These are phyloP conservation scores for Fusarium paranaense DNA, from an alignment of 2,329 filamentous ascomycete genomes.

Conservation along the genomic window DNA sequence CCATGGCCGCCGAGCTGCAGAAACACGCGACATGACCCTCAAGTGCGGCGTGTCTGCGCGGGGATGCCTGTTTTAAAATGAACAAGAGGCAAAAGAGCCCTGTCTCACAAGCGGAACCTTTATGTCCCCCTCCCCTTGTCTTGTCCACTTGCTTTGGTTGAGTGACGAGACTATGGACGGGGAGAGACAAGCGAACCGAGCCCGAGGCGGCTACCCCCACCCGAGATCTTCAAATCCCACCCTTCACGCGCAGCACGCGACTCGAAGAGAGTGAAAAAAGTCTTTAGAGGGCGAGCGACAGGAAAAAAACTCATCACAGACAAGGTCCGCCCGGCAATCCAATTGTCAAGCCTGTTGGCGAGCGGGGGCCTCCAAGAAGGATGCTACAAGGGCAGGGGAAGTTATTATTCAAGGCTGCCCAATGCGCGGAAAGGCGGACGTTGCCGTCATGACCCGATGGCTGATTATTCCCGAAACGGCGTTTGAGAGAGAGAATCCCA, in stretches of 20 bases:
- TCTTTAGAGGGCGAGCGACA: neutral
- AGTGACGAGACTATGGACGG: neutral
- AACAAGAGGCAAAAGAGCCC: neutral
- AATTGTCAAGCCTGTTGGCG: slow-evolving; percentile 24
- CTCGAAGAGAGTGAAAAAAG: slow-evolving; percentile 17
- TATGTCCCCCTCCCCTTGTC: neutral
- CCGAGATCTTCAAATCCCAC: slow-evolving; percentile 22
- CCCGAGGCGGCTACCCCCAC: slow-evolving; percentile 10
- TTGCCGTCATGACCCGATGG: slow-evolving; percentile 32
- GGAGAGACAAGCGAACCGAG: neutral
- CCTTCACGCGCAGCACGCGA: slow-evolving; percentile 15
- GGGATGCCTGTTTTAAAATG: neutral
- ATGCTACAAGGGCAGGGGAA: slow-evolving; percentile 1
- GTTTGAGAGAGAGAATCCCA: neutral
- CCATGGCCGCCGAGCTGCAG: neutral
- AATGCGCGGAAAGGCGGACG: slow-evolving; percentile 18
- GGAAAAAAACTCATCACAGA: slow-evolving; percentile 10
- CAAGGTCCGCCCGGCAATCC: slow-evolving; percentile 36
- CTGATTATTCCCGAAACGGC: neutral
- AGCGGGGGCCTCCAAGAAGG: neutral
- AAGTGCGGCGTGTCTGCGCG: neutral
- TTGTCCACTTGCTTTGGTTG: neutral
- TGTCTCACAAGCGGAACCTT: neutral
- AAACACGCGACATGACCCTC: neutral
- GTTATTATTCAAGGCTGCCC: slow-evolving; percentile 8